Evolutionary conservation across 2,329 filamentous ascomycete genomes (phyloP).

Genomic region (Beauveria scarabaeidicola): DNA sequence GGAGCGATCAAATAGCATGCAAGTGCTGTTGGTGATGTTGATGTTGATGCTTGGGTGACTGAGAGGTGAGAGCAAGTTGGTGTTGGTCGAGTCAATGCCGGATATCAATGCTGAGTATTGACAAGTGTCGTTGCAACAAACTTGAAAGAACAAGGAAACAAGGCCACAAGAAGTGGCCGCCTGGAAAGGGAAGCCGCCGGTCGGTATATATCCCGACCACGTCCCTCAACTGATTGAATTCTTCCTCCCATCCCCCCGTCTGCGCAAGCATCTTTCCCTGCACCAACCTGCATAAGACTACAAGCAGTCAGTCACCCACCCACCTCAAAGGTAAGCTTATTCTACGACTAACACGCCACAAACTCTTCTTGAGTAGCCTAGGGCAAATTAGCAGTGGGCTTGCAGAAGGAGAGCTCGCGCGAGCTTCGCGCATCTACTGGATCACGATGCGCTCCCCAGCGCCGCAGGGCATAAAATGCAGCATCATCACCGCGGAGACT

Average conservation of each 20-base stretch:
- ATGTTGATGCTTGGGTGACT: background rate
- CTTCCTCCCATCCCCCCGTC: background rate
- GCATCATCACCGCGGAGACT: slow-evolving; percentile 1
- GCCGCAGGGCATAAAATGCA: background rate
- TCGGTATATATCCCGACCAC: slow-evolving; percentile 9
- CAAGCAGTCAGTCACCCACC: background rate
- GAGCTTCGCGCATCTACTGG: slow-evolving; percentile 4
- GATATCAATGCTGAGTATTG: background rate
- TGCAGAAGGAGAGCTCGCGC: background rate
- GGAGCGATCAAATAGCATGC: background rate
- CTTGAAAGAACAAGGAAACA: background rate
- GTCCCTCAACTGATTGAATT: background rate
- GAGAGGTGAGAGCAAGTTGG: background rate
- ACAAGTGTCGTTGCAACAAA: background rate
- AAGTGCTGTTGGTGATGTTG: background rate
- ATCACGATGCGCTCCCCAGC: background rate
- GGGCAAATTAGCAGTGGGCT: background rate
- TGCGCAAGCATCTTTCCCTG: background rate
- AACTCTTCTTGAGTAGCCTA: background rate
- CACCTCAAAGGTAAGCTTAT: background rate
- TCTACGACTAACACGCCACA: background rate
- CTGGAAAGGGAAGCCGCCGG: background rate
- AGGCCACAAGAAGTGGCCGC: slow-evolving; percentile 8
- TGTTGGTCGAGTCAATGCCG: background rate
- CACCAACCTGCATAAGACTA: background rate